Conservation (phyloP, 345 rosid species). For the rapeseed (Brassica napus) region DNA sequence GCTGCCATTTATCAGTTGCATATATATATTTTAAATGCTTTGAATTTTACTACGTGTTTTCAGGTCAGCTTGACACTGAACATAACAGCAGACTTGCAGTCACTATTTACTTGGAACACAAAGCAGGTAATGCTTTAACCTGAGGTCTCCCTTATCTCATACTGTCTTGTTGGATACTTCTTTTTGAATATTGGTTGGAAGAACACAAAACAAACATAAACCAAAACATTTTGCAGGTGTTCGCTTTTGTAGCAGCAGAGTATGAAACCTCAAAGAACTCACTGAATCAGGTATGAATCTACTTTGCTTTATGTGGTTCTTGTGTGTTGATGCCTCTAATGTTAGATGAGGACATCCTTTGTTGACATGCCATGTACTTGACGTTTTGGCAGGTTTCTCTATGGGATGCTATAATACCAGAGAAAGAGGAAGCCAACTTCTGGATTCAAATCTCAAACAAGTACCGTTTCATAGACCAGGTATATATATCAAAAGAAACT, state of each 20-base stretch:
- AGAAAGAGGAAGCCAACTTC: slow-evolving; percentile 79
- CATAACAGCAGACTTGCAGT: slow-evolving; percentile 83
- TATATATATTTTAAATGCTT: background rate
- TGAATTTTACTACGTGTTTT: slow-evolving; percentile 28
- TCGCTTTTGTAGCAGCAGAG: slow-evolving; percentile 86
- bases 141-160: background rate
- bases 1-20: background rate
- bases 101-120: slow-evolving; percentile 94
- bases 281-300: slow-evolving; percentile 71
- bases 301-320: background rate
- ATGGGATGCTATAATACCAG: slow-evolving; percentile 90
- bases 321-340: slow-evolving; percentile 7
- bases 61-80: slow-evolving; percentile 92
- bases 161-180: slow-evolving; percentile 1
- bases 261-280: slow-evolving; percentile 75
- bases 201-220: background rate
- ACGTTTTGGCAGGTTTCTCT: slow-evolving; percentile 63
- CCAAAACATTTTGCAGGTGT: slow-evolving; percentile 54
- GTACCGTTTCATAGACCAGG: slow-evolving; percentile 94
- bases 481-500: slow-evolving; percentile 3
- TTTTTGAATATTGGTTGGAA: background rate
- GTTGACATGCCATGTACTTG: background rate
- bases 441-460: slow-evolving; percentile 80
- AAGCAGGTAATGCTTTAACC: slow-evolving; percentile 62
- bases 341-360: background rate